These are phyloP conservation scores for Boletus pseudo-olivaceus DNA, from an alignment of 768 basidiomycete species.

Conservation along the genomic window DNA sequence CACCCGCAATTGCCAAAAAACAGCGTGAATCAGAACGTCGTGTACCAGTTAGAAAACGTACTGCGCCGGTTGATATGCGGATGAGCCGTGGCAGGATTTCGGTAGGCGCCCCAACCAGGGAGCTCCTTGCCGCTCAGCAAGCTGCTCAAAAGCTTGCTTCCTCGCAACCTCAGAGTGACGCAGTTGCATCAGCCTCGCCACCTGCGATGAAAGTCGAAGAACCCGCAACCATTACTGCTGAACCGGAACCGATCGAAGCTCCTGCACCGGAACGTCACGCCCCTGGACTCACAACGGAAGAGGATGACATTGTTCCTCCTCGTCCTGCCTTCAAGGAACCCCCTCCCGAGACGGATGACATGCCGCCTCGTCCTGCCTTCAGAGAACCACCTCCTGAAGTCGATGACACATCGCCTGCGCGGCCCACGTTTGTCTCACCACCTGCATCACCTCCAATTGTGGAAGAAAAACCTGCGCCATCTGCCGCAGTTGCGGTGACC, in stretches of 20 bases:
- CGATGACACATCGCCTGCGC: constrained; percentile 35
- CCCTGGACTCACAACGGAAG: constrained; percentile 3
- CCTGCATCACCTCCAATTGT: constrained; percentile 23
- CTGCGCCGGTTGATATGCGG: constrained; percentile 85
- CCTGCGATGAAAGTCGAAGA: constrained; percentile 16
- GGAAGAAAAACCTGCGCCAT: constrained; percentile 23
- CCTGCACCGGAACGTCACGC: not conserved
- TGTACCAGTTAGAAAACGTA: constrained; percentile 79
- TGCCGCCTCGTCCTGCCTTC: constrained; percentile 45
- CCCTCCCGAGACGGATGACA: constrained; percentile 39
- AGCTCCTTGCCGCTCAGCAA: constrained; percentile 70
- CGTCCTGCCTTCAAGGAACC: constrained; percentile 62
- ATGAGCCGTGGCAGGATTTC: constrained; percentile 76
- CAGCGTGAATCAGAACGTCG: constrained; percentile 85
- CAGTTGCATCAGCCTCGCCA: constrained; percentile 13
- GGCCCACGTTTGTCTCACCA: constrained; percentile 18
- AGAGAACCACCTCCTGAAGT: constrained; percentile 62
- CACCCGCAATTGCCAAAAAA: constrained; percentile 79
- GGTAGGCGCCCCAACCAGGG: constrained; percentile 62
- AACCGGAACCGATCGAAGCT: constrained; percentile 14
- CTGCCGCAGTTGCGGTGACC: constrained; percentile 37
- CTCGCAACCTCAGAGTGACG: constrained; percentile 13
- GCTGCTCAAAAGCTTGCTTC: constrained; percentile 52
- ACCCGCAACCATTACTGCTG: constrained; percentile 12
- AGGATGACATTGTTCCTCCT: constrained; percentile 20